Base-by-base conservation (phyloP, 1,139 yeast genomes). In the Yamadazyma jaroonii region DNA sequence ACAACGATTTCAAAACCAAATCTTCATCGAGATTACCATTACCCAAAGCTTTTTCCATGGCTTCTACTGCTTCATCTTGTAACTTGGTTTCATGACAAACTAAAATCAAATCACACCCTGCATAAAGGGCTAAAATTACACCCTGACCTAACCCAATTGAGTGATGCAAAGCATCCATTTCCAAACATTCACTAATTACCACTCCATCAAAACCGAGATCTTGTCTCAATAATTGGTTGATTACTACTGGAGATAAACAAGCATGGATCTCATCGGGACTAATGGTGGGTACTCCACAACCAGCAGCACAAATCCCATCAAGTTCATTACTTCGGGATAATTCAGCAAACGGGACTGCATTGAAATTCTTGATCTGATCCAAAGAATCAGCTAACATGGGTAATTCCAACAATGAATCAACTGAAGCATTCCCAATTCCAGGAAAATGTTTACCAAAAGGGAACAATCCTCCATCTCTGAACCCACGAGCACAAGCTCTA, bases 71-170 rank as follows among this genome's bases (percentile, higher is more conserved):
- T 50, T 81, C 85, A 35, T 69, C 65, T 50, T 81, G 87, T 29
- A 78, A 62, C n/a, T 64, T 59, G 47, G 62, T 61, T 43, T 77
- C 77, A 43, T 79, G 81, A 49, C 86, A 80, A 9, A 80, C 83
- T 66, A 79, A 66, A 4, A 81, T 78, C 49, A 80, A 64, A 52
- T 81, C 86, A 56, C 86, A 81, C 1, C 84, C 83, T 2, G 86
- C 86, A 41, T 73, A 68, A 4, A 79, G 62, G 0, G 85, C 82
- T 53, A 79, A 62, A 2, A 77, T 72, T 1, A 81, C 82, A 5
- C 86, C 86, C 52, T 81, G 86, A 3, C 83, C 79, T 29, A 81
- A 65, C 1, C 87, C 87, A 22, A 79, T 74, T 12, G 79, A 76
- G 41, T 76, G 80, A 52, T 77, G 77, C 25, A 81, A 58, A 0